phyloP scores from a whole-genome alignment of 495 filamentous ascomycete species.

The Aeminium ludgeri region DNA sequence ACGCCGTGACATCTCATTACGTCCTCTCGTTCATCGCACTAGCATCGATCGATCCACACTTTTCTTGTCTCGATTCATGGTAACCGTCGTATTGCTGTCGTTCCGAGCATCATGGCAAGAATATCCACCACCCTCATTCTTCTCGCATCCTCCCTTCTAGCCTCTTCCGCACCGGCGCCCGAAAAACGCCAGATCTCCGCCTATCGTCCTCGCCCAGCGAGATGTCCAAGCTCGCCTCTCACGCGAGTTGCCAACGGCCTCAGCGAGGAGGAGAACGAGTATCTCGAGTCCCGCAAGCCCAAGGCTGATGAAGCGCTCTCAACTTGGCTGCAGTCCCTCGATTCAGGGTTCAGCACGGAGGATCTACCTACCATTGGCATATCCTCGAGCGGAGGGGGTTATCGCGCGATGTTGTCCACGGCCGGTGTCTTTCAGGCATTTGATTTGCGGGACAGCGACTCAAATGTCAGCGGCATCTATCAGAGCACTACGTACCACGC shows the following conservation, averaged over 20 bases:
- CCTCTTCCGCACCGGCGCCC: no score
- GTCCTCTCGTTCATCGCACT: no score
- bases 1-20: no score
- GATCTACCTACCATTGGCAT: slow-evolving; percentile 22
- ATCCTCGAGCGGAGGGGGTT: slow-evolving; percentile 32
- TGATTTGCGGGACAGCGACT: slow-evolving; percentile 26
- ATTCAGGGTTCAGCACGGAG: slow-evolving; percentile 19
- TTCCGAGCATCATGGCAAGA: no score
- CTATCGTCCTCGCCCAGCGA: slow-evolving; percentile 21
- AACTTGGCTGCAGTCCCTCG: slow-evolving; percentile 25
- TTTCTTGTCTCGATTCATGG: no score
- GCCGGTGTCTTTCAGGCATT: slow-evolving; percentile 32
- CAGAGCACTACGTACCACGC: slow-evolving; percentile 32
- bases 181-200: no score
- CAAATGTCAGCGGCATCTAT: slow-evolving; percentile 27
- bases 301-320: slow-evolving; percentile 22
- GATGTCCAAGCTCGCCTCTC: slow-evolving; percentile 20
- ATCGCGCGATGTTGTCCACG: slow-evolving; percentile 27
- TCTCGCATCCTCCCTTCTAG: no score
- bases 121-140: no score
- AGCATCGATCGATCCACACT: no score
- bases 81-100: no score
- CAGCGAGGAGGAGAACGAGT: slow-evolving; percentile 17
- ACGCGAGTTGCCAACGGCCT: slow-evolving; percentile 20
- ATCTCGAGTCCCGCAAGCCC: slow-evolving; percentile 22